phyloP scores from a whole-genome alignment of 306 rosid genomes.

The Corylus americana region DNA sequence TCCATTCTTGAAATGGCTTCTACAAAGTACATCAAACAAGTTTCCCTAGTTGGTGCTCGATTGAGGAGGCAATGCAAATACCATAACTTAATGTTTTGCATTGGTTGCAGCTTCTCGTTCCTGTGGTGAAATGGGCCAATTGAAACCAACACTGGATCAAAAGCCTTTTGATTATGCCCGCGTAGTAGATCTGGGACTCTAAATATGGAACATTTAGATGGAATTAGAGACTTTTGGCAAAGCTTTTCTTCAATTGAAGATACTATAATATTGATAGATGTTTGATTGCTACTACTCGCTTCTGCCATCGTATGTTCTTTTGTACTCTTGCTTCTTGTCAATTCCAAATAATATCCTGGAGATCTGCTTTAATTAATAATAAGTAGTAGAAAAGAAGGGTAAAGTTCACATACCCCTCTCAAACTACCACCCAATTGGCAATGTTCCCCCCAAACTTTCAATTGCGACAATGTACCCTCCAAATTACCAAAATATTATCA shows the following conservation, averaged over 20 bases:
- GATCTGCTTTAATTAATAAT: too few species aligned
- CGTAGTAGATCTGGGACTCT: background rate
- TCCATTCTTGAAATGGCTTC: background rate
- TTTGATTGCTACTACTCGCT: background rate
- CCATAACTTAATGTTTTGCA: background rate
- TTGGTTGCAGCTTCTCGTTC: background rate
- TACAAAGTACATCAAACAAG: background rate
- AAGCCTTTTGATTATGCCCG: background rate
- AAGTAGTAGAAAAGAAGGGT: too few species aligned
- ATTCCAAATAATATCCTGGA: too few species aligned
- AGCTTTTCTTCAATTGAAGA: background rate
- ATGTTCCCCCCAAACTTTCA: too few species aligned
- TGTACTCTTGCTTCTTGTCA: too few species aligned
- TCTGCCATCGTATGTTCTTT: background rate
- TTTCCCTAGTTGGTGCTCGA: background rate
- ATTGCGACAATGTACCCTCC: too few species aligned
- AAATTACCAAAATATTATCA: too few species aligned
- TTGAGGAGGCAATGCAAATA: background rate
- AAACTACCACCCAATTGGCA: too few species aligned
- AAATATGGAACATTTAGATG: background rate
- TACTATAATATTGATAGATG: background rate
- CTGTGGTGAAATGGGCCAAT: background rate
- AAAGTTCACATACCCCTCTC: too few species aligned
- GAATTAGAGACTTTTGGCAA: background rate
- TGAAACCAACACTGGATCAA: background rate